Conservation (phyloP, 164 flowering plant genomes). For the Akebia trifoliata region DNA sequence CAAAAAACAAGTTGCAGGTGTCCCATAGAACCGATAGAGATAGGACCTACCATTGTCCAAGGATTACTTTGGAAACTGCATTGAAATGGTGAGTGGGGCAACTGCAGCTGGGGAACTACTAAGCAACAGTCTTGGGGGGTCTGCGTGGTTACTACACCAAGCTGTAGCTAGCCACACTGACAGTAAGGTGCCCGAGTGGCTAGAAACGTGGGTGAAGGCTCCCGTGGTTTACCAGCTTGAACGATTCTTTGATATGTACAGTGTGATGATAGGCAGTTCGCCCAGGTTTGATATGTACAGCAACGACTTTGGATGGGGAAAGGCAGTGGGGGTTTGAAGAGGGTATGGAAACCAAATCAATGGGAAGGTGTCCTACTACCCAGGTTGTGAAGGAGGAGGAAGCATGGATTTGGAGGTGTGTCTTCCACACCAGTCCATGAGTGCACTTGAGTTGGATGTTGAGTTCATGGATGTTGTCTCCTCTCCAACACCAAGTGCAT, state of each 20-base stretch:
- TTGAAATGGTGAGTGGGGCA: constrained; percentile 14
- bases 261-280: constrained; percentile 42
- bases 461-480: constrained; percentile 28
- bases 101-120: constrained; percentile 37
- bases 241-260: constrained; percentile 17
- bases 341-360: constrained; percentile 43
- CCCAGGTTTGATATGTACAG: constrained; percentile 47
- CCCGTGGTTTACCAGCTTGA: constrained; percentile 22
- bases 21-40: constrained; percentile 32
- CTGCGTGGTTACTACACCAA: constrained; percentile 33
- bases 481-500: neutral
- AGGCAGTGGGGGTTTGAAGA: constrained; percentile 38
- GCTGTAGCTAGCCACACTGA: constrained; percentile 27
- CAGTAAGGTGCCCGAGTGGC: constrained; percentile 9
- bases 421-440: constrained; percentile 33
- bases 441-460: constrained; percentile 33
- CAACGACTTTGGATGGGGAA: constrained; percentile 49
- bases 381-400: constrained; percentile 52
- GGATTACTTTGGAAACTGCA: constrained; percentile 43
- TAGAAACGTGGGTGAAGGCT: constrained; percentile 21
- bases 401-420: constrained; percentile 46
- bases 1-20: constrained; percentile 30
- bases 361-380: constrained; percentile 41
- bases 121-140: constrained; percentile 33
- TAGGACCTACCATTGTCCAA: constrained; percentile 33